phyloP scores from a whole-genome alignment of 768 basidiomycete species.

The Collybiopsis confluens region DNA sequence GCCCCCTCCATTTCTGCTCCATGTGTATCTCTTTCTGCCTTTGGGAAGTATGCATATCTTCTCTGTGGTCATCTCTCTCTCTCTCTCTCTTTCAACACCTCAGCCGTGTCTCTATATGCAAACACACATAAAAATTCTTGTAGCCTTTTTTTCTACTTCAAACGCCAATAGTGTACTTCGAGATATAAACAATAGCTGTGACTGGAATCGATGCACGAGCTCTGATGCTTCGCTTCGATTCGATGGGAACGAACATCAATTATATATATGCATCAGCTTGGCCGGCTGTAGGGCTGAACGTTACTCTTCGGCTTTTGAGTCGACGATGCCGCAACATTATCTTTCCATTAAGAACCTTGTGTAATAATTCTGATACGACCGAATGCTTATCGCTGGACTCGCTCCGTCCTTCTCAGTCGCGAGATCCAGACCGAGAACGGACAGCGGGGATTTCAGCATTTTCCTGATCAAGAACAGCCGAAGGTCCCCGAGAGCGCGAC shows the following conservation, averaged over 20 bases:
- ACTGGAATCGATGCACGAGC: too few species aligned
- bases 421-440: background rate
- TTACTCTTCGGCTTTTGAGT: too few species aligned
- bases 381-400: slow-evolving; percentile 4
- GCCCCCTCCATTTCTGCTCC: too few species aligned
- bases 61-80: background rate
- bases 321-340: background rate
- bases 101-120: background rate
- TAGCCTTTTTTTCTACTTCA: background rate
- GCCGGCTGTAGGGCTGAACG: too few species aligned
- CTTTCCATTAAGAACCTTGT: slow-evolving; percentile 13
- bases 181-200: background rate
- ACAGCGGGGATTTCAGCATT: background rate
- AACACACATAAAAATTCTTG: background rate
- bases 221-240: too few species aligned
- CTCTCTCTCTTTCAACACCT: background rate
- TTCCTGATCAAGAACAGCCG: background rate
- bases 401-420: slow-evolving; percentile 20
- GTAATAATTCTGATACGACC: background rate
- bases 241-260: too few species aligned
- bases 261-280: too few species aligned
- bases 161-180: slow-evolving; percentile 3
- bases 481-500: slow-evolving; percentile 40
- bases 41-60: background rate
- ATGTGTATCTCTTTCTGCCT: background rate